Evolutionary conservation across 805 yeast genomes (phyloP).

Genomic region (Pichia gijzeniarum): DNA sequence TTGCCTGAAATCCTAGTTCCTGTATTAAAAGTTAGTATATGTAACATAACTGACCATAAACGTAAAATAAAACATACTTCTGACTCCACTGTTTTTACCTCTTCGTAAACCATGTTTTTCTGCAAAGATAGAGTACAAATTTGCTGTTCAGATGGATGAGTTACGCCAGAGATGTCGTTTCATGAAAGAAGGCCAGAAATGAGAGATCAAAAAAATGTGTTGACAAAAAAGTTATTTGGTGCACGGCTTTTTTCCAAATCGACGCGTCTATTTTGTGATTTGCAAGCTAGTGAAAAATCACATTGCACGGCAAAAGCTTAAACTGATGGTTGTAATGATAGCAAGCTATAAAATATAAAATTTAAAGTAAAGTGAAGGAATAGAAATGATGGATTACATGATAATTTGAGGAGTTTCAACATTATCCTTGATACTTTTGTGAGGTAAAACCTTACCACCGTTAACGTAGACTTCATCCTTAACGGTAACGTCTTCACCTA

Average conservation of each 20-base stretch:
- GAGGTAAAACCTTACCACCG: conserved; percentile 99
- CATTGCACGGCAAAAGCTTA: too few species aligned
- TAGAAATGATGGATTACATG: conserved; percentile 51
- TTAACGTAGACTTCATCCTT: conserved; percentile 98
- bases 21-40: background rate
- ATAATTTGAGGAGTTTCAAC: conserved; percentile 98
- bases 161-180: too few species aligned
- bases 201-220: background rate
- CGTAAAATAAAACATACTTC: conserved; percentile 18
- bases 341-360: background rate
- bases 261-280: too few species aligned
- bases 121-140: too few species aligned
- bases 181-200: too few species aligned
- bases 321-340: conserved; percentile 1
- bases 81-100: conserved; percentile 16
- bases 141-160: too few species aligned
- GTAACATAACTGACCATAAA: too few species aligned
- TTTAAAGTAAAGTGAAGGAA: too few species aligned
- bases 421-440: conserved; percentile 91
- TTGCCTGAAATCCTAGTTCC: conserved; percentile 29
- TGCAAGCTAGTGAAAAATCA: too few species aligned
- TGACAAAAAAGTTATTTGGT: background rate
- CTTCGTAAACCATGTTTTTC: conserved; percentile 8
- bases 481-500: conserved; percentile 98
- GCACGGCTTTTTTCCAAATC: too few species aligned